Conservation (phyloP, 441 rosid species). For the Manihot esculenta region DNA sequence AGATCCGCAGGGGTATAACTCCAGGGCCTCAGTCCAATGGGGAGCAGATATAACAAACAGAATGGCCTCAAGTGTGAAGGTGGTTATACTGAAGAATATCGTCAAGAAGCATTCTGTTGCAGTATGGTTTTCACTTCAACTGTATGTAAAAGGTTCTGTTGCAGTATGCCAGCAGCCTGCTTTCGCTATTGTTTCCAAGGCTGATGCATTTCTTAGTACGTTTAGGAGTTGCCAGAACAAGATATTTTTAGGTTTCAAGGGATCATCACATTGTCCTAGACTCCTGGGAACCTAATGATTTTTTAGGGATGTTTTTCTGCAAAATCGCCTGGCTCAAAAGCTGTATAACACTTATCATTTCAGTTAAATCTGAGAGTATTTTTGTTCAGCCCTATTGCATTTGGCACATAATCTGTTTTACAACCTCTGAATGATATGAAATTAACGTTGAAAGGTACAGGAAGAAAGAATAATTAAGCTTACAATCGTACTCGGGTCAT, state of each 20-base stretch:
- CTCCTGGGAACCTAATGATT: neutral
- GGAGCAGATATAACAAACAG: slow-evolving; percentile 29
- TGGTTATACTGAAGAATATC: slow-evolving; percentile 10
- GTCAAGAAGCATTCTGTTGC: slow-evolving; percentile 1
- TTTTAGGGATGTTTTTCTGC: neutral
- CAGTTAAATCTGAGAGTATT: neutral
- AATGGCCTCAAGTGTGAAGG: slow-evolving; percentile 13
- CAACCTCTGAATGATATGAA: neutral
- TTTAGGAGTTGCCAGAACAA: neutral
- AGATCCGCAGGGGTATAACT: slow-evolving; percentile 45
- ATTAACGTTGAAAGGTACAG: neutral
- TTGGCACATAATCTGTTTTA: neutral
- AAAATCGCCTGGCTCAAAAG: neutral
- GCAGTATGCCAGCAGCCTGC: neutral
- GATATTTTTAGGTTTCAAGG: neutral
- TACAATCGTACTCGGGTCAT: too few species aligned
- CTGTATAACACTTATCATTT: neutral
- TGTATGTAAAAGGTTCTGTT: neutral
- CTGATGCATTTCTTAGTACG: neutral
- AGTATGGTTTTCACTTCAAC: slow-evolving; percentile 13
- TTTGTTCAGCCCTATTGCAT: neutral
- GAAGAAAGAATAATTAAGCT: neutral
- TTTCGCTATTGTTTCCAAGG: slow-evolving; percentile 4
- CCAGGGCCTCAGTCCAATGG: slow-evolving; percentile 32
- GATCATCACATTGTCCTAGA: neutral